Base-by-base conservation (phyloP, 2,329 filamentous ascomycete genomes). In the Botrytis medusae region DNA sequence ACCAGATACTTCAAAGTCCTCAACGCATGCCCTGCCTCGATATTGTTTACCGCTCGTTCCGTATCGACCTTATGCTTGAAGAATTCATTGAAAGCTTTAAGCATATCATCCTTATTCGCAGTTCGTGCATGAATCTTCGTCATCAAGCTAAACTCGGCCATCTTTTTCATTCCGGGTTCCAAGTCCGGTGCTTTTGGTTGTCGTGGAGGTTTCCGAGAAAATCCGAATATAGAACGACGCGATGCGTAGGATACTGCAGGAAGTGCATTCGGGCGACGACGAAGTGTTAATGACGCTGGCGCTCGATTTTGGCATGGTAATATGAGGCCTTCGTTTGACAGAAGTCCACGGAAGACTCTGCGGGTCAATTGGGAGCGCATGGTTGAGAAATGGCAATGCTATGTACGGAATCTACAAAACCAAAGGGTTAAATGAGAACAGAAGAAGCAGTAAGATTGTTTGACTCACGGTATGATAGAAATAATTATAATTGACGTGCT, bases 151-250 rank as follows among this genome's bases (percentile, higher is more conserved):
- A 93, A 87, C 74, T 92, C 87, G 78, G 92, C 87, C 83, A 97
- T 88, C 25, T 87, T 87, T 76, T 90, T 89, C 79, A 94, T 88
- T 71, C 94, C 94, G 0, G 89, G 92, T 78, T 90, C 92, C 74
- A 90, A 84, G 77, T 90, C 86, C 69, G 90, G 85, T 34, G 89
- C 85, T 80, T 89, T 91, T 61, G 90, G 82, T 73, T 87, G 84
- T 74, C 88, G 86, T 29, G 89, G 86, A 5, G 88, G 83, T 77
- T 90, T 89, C 75, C 85, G 81, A 77, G 92, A 87, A 64, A 94
- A 83, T 40, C 86, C 86, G 78, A 94, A 86, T 73, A 95, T 70
- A 34, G 76, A 71, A 77, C 77, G 77, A 75, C 78, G 76, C 70
- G 77, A 76, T 84, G 77, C 84, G 84, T 79, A 46, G n/a, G 40